Base-by-base conservation (phyloP, 495 filamentous ascomycete species). In the Penicillium egyptiacum region DNA sequence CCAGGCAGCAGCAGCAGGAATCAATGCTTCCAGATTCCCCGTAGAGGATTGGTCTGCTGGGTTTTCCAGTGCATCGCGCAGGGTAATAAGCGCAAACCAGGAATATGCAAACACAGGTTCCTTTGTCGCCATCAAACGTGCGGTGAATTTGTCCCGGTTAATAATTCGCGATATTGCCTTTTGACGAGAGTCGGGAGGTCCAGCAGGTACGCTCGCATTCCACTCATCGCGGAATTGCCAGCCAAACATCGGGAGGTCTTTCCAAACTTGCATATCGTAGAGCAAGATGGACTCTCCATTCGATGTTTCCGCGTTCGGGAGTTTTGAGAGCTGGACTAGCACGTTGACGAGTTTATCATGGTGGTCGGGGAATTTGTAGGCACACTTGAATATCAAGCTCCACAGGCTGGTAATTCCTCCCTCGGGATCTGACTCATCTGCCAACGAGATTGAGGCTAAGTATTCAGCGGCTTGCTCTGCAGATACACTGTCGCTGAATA, bases 181-280 rank as follows among this genome's bases (percentile, higher is more conserved):
- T 23, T n/a, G 11, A 17, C 46, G 30, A 14, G 25, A 1, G 12
- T 44, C 44, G 20, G 52, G 4, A 28, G 54, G 39, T 53, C 56
- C 30, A 53, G 46, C 37, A 19, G 39, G 52, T 5, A 63, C 26
- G 4, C 20, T 42, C n/a, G 35, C 12, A 23, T 63, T 56, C 60
- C 60, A 63, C 3, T 47, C n/a, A 2, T 56, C 41, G 1, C 60
- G 60, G 30, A 63, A 22, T 31, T 50, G 40, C 56, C 56, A 63
- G 17, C 60, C 56, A 8, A 63, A 47, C 40, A 47, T 50, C 4
- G 60, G 60, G 4, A 63, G 39, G 31, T 63, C 56, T 20, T 52
- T 46, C 60, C 60, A 63, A 8, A 62, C 45, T 4, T 31, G 25
- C 55, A 37, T 58, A 12, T 55, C 50, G 14, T 62, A 4, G 6